phyloP scores from a whole-genome alignment of 2,329 filamentous ascomycete genomes.

The Clathrospora elynae region DNA sequence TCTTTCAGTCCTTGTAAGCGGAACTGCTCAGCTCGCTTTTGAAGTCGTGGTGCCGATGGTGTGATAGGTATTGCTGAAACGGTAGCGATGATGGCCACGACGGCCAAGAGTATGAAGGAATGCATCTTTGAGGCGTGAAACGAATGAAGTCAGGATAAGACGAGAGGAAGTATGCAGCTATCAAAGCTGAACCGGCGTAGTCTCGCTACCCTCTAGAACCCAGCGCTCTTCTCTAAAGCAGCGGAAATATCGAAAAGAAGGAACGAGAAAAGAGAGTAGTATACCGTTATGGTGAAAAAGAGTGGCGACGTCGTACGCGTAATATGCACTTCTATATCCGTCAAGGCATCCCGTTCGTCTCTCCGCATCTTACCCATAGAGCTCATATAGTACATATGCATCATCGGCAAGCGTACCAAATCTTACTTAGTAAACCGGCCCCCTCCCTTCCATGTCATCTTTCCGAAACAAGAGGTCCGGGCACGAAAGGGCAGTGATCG shows the following conservation, averaged over 20 bases:
- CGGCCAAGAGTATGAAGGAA: slow-evolving; percentile 29
- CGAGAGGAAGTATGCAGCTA: slow-evolving; percentile 9
- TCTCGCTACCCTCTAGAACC: slow-evolving; percentile 3
- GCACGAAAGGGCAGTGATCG: slow-evolving; percentile 33
- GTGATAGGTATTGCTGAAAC: slow-evolving; percentile 44
- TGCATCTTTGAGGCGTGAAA: slow-evolving; percentile 26
- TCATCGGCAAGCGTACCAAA: no score
- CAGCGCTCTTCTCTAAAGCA: slow-evolving; percentile 27
- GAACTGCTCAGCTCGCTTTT: slow-evolving; percentile 41
- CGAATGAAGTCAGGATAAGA: background rate
- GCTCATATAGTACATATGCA: no score
- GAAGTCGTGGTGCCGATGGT: slow-evolving; percentile 40
- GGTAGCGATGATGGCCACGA: slow-evolving; percentile 32
- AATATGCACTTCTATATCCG: slow-evolving; percentile 16
- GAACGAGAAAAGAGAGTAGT: slow-evolving; percentile 20
- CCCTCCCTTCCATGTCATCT: slow-evolving; percentile 18
- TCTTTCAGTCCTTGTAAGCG: slow-evolving; percentile 43
- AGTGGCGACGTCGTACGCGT: background rate
- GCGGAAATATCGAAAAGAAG: slow-evolving; percentile 15
- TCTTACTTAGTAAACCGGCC: no score
- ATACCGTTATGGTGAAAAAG: no score
- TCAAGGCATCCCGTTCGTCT: slow-evolving; percentile 20
- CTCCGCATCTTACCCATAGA: slow-evolving; percentile 17
- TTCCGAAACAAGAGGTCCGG: slow-evolving; percentile 32
- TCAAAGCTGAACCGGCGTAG: slow-evolving; percentile 12